Base-by-base conservation (phyloP, 208 protist genomes). In the Borovskyia barvae region DNA sequence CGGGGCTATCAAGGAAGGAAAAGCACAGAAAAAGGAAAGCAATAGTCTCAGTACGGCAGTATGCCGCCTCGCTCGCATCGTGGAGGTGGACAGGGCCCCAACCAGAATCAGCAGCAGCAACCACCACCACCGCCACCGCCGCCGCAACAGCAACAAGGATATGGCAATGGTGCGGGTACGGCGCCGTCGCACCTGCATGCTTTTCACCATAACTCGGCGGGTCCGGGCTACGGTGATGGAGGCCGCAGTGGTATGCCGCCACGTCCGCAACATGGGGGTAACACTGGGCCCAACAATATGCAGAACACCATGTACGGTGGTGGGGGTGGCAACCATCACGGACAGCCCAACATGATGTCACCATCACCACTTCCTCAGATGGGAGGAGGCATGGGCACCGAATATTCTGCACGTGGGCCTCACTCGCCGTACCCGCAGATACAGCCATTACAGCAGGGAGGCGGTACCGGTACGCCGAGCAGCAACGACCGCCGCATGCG, bases 51-150 rank as follows among this genome's bases (percentile, higher is more conserved):
- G n/a, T 5, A 11, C 43, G 9, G 43, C 3, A 33, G 14, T 28
- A 70, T 75, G 68, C 68, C 68, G 30, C 68, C 68, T 39, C 59
- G 66, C 26, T 48, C 58, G 56, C 62, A 66, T 35, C 67, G 72
- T 20, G 72, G 66, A 26, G 72, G 72, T 47, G 66, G 60, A 15
- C 55, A 54, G 41, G 52, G 41, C 17, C 48, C 9, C 15, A 14
- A 40, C 11, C 50, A 64, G n/a, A 53, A 56, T 12, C 57, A 57
- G 29, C 59, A 65, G 11, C 52, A 35, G 7, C 63, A 62, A 9
- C 37, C 14, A 2, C 66, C 26, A 9, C 41, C 50, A 7, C 59
- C 48, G n/a, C 67, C 19, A 43, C 67, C 19, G 42, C 47, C 32
- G 25, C 64, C 43, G 29, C 62, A 40, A 30, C 62, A 50, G 32